Percentiles rank a stretch among this genome's conserved stretches.
These are phyloP conservation scores for Mimosa bimucronata DNA, from an alignment of 306 rosid genomes.

Conservation along the genomic window DNA sequence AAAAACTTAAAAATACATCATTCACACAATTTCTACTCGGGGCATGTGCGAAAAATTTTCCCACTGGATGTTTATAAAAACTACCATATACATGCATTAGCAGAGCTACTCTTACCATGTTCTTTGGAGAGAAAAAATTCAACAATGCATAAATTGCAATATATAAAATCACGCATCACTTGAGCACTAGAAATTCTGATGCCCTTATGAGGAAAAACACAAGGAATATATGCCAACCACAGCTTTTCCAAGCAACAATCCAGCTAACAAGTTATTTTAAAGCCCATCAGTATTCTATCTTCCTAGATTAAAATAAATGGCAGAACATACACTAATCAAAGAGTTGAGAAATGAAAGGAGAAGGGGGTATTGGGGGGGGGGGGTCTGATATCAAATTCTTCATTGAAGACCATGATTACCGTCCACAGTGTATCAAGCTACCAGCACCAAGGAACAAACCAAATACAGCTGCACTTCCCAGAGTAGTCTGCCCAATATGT, in stretches of 20 bases:
- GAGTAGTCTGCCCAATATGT: slow-evolving; percentile 54
- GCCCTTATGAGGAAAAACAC: background rate
- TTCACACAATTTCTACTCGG: background rate
- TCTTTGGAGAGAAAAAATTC: background rate
- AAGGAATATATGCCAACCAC: slow-evolving; percentile 10
- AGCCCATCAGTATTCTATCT: slow-evolving; percentile 8
- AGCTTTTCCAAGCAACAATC: background rate
- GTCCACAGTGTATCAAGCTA: slow-evolving; percentile 52
- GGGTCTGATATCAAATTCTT: background rate
- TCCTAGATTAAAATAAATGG: slow-evolving; percentile 1
- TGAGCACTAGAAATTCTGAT: background rate
- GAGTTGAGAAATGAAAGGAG: background rate
- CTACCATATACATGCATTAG: background rate
- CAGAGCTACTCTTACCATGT: background rate
- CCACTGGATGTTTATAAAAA: background rate
- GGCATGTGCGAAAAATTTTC: background rate
- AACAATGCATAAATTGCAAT: background rate
- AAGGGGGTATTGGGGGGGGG: background rate
- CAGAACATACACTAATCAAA: background rate
- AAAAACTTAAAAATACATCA: no score
- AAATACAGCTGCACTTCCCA: slow-evolving; percentile 57
- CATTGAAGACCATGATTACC: slow-evolving; percentile 24
- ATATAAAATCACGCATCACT: slow-evolving; percentile 1
- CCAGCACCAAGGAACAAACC: slow-evolving; percentile 60
- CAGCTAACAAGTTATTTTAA: slow-evolving; percentile 7